Evolutionary conservation across 169 alveolate species (phyloP).

Genomic region (Plasmodium vinckei): DNA sequence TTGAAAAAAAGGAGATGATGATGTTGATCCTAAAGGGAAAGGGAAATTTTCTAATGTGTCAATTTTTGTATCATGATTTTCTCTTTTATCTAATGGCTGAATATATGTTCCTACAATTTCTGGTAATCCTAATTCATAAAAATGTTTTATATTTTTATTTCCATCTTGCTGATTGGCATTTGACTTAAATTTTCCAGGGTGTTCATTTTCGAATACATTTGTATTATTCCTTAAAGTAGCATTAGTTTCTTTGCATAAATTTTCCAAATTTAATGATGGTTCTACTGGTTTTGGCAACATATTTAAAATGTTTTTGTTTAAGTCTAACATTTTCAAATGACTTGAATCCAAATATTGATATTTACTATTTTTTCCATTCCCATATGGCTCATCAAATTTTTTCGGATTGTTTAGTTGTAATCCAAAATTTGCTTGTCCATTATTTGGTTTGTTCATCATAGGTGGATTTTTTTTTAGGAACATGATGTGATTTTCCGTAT

Average conservation of each 20-base stretch:
- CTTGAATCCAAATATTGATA: constrained; percentile 72
- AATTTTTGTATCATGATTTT: neutral
- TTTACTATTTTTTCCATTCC: constrained; percentile 16
- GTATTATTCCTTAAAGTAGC: constrained; percentile 22
- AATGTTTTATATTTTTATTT: constrained; percentile 33
- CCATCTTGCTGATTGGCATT: constrained; percentile 1
- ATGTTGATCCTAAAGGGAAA: constrained; percentile 31
- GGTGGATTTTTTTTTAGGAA: constrained; percentile 14
- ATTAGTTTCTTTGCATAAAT: constrained; percentile 54
- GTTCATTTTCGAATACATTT: neutral
- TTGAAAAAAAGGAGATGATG: constrained; percentile 68
- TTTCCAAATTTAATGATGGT: constrained; percentile 74
- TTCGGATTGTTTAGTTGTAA: constrained; percentile 13
- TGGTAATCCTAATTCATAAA: constrained; percentile 62
- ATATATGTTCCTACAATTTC: constrained; percentile 71
- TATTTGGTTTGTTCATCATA: constrained; percentile 26
- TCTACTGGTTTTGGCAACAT: constrained; percentile 66
- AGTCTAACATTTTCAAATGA: constrained; percentile 75
- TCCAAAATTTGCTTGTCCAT: constrained; percentile 24
- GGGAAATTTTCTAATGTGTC: constrained; percentile 6
- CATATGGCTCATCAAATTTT: constrained; percentile 16
- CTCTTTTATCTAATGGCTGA: constrained; percentile 62
- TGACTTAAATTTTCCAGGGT: neutral
- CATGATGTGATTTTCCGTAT: constrained; percentile 20
- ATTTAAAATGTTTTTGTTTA: constrained; percentile 50